phyloP scores from a whole-genome alignment of 108 stramenopile genomes.

The Cyclotella kingstonii region DNA sequence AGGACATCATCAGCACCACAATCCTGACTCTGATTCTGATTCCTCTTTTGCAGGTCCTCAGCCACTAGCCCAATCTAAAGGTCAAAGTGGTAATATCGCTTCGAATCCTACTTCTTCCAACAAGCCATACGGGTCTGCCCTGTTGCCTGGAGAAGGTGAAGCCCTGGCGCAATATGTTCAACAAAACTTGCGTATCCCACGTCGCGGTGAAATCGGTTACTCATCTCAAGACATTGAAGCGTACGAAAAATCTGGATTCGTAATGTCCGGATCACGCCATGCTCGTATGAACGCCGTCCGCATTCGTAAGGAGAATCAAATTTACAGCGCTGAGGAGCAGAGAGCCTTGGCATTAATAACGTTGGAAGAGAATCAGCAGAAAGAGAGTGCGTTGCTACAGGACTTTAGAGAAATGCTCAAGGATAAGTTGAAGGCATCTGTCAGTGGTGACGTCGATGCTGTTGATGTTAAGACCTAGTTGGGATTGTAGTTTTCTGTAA shows the following conservation, averaged over 20 bases:
- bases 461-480: background rate
- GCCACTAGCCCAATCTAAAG: conserved; percentile 51
- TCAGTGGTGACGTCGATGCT: conserved; percentile 11
- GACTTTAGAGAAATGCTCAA: conserved; percentile 88
- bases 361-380: conserved; percentile 97
- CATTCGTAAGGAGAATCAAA: conserved; percentile 99
- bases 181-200: conserved; percentile 96
- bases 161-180: conserved; percentile 95
- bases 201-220: conserved; percentile 98
- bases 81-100: conserved; percentile 44
- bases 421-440: conserved; percentile 58
- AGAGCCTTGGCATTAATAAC: conserved; percentile 95
- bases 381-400: conserved; percentile 92
- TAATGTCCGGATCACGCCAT: conserved; percentile 96
- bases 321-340: conserved; percentile 97
- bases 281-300: conserved; percentile 98
- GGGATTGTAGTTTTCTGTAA: background rate
- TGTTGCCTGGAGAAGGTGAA: conserved; percentile 93
- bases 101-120: conserved; percentile 41
- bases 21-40: conserved; percentile 59
- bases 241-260: conserved; percentile 93
- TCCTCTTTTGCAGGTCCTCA: conserved; percentile 63
- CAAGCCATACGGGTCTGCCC: conserved; percentile 79
- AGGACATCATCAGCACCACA: conserved; percentile 38
- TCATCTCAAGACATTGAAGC: conserved; percentile 88